Evolutionary conservation across 768 basidiomycete species (phyloP), one percentile per base, ranked within the genome.

Genomic region (Baorangia bicolor): DNA sequence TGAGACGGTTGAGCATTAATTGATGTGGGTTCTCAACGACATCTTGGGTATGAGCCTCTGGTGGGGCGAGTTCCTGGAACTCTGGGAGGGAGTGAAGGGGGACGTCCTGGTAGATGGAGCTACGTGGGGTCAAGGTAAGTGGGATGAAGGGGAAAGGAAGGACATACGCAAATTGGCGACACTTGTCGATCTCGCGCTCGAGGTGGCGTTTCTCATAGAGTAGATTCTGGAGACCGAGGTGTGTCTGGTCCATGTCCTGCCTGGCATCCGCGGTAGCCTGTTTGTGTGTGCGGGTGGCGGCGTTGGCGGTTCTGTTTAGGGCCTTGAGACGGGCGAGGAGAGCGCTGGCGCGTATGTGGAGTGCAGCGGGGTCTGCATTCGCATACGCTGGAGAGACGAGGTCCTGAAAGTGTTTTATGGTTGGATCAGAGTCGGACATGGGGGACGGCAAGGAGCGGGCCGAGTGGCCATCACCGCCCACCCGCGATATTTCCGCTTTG

Each of bases 141-240:
- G 48, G 16, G 42, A 16, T 0, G 18, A 51, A 27, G 27, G 27
- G 39, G 30, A 38, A 28, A 16, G 33, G 8, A 21, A 11, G 8
- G 2, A 9, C 42, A 79, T 68, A 94, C 92, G 89, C 90, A 67
- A 93, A 95, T 67, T 94, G 92, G 45, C 90, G 83, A 73, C 93
- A 95, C 68, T 94, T 93, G 64, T 92, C 89, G 34, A 95, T 95
- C 74, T 95, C 93, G 53, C 90, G 81, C 70, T 94, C 91, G 6
- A 95, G 82, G 65, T 95, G 92, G 27, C 91, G 81, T 67, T 90
- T 92, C 73, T 95, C 92, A 62, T 94, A 95, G 46, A 89, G 79
- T 34, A 94, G 76, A 60, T 95, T 95, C 73, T 95, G 92, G 30
- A 92, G 81, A 21, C 85, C 85, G 37, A 95, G 83, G 70, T 92